Conservation (phyloP, 495 filamentous ascomycete species). For the Neurospora sp. region DNA sequence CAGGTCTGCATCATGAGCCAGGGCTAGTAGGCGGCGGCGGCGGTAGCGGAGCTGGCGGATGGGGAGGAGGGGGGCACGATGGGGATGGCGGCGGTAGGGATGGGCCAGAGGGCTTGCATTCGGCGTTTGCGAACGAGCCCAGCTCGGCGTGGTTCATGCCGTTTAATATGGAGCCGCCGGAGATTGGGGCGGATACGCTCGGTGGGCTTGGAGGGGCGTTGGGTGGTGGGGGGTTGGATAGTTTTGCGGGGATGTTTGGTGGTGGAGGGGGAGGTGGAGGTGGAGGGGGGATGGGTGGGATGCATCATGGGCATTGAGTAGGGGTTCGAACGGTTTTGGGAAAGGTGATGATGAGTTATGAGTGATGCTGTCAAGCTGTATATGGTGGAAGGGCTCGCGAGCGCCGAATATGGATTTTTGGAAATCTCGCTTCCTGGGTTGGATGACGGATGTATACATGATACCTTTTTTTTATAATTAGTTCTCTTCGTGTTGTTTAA, state of each 20-base stretch:
- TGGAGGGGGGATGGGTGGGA: slow-evolving; percentile 6
- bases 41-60: slow-evolving; percentile 10
- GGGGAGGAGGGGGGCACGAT: slow-evolving; percentile 4
- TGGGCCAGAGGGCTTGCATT: slow-evolving; percentile 9
- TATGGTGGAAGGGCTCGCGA: too few relatives aligned
- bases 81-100: not conserved
- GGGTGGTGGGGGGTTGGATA: slow-evolving; percentile 25
- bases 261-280: slow-evolving; percentile 12
- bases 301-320: too few relatives aligned
- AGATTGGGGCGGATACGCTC: slow-evolving; percentile 40
- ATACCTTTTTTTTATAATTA: too few relatives aligned
- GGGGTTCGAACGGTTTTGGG: not conserved
- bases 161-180: slow-evolving; percentile 78
- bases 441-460: too few relatives aligned
- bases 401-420: too few relatives aligned
- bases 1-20: slow-evolving; percentile 10
- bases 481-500: too few relatives aligned
- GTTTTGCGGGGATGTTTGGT: slow-evolving; percentile 32
- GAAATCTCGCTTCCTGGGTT: too few relatives aligned
- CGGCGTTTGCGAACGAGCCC: slow-evolving; percentile 30
- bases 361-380: too few relatives aligned
- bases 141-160: slow-evolving; percentile 89
- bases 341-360: too few relatives aligned
- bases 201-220: slow-evolving; percentile 13
- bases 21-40: slow-evolving; percentile 8